Percentiles rank a stretch among this genome's conserved stretches.
Evolutionary conservation across 2,329 filamentous ascomycete species (phyloP).

Genomic region (Cercospora canescens): DNA sequence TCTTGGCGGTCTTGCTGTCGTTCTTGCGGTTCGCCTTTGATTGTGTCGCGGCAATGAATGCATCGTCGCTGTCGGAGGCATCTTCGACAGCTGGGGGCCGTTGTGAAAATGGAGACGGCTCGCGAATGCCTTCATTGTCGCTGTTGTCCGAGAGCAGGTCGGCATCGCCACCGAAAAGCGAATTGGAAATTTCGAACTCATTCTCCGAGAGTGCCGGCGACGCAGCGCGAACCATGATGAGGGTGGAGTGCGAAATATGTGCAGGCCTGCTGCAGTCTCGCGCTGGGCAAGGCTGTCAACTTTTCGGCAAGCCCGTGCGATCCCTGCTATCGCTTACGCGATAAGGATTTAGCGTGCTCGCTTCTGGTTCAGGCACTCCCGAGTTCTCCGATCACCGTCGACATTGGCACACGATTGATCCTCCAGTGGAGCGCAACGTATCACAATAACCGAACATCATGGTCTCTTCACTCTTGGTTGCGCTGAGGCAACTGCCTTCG

Average conservation of each 20-base stretch:
- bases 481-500: slow-evolving; percentile 39
- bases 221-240: slow-evolving; percentile 51
- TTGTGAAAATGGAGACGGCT: slow-evolving; percentile 1
- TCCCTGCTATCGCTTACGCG: not conserved
- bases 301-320: slow-evolving; percentile 4
- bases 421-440: not conserved
- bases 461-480: slow-evolving; percentile 41
- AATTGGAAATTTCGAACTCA: slow-evolving; percentile 84
- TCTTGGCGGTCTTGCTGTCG: slow-evolving; percentile 82
- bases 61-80: slow-evolving; percentile 64
- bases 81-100: slow-evolving; percentile 26
- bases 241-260: not conserved
- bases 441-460: slow-evolving; percentile 27
- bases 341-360: not conserved
- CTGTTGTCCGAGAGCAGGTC: slow-evolving; percentile 12
- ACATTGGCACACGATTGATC: not conserved
- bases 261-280: slow-evolving; percentile 6
- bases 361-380: not conserved
- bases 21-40: slow-evolving; percentile 85
- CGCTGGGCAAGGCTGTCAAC: not conserved
- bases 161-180: slow-evolving; percentile 56
- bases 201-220: slow-evolving; percentile 87
- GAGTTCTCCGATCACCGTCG: slow-evolving; percentile 1
- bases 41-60: slow-evolving; percentile 87
- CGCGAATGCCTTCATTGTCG: not conserved